These are phyloP conservation scores for Cardamine chenopodiifolia DNA, from an alignment of 345 rosid species.

Conservation along the genomic window DNA sequence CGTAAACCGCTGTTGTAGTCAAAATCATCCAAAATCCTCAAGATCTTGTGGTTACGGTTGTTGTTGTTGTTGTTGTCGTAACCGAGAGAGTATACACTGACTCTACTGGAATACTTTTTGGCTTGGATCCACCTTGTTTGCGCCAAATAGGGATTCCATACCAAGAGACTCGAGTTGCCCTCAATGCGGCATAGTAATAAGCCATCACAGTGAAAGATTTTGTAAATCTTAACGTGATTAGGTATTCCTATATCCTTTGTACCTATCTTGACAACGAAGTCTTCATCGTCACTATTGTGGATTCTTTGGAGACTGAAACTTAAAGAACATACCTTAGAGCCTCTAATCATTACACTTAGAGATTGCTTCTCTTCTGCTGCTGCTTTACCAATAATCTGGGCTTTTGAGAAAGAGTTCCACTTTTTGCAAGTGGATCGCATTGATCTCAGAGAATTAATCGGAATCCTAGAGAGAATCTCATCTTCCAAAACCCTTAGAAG, in stretches of 20 bases:
- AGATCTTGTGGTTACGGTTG: conserved; percentile 10
- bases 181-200: not conserved
- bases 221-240: no score
- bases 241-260: no score
- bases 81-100: not conserved
- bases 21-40: not conserved
- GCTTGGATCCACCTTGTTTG: not conserved
- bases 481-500: not conserved
- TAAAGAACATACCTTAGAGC: not conserved
- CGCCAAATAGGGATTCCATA: not conserved
- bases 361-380: not conserved
- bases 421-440: not conserved
- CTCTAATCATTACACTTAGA: not conserved
- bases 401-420: not conserved
- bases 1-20: not conserved
- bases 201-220: not conserved
- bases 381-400: not conserved
- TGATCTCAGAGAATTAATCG: not conserved
- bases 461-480: not conserved
- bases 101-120: not conserved
- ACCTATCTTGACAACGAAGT: not conserved
- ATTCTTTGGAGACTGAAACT: not conserved
- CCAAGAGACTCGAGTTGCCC: not conserved
- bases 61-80: not conserved
- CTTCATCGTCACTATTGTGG: not conserved